phyloP scores from a whole-genome alignment of 306 rosid genomes.

The Mimosa pudica region DNA sequence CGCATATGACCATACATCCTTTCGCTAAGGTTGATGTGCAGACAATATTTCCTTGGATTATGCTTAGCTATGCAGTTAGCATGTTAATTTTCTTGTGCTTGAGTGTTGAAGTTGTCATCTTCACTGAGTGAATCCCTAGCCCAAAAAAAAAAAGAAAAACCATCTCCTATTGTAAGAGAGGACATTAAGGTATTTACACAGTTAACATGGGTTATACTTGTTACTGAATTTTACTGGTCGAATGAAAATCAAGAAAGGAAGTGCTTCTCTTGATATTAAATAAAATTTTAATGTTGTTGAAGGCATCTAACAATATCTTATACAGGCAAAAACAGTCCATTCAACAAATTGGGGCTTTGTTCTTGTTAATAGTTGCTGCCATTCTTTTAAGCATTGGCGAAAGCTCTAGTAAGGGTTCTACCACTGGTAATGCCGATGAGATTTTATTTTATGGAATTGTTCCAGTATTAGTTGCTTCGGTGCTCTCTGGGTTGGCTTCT shows the following conservation, averaged over 20 bases:
- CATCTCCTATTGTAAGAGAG: too few species aligned
- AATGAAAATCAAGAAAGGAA: slow-evolving; percentile 7
- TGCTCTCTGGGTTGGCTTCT: slow-evolving; percentile 96
- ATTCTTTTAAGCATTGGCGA: slow-evolving; percentile 91
- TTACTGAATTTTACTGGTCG: background rate
- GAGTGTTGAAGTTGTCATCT: too few species aligned
- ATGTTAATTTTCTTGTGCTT: too few species aligned
- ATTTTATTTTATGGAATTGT: slow-evolving; percentile 79
- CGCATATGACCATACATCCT: too few species aligned
- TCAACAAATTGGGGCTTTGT: slow-evolving; percentile 91
- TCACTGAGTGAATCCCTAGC: too few species aligned
- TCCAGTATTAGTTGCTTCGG: slow-evolving; percentile 88
- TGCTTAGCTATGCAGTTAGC: too few species aligned
- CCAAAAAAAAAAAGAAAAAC: too few species aligned
- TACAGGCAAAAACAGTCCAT: slow-evolving; percentile 90
- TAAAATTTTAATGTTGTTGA: slow-evolving; percentile 6
- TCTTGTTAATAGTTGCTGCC: slow-evolving; percentile 85
- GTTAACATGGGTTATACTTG: background rate
- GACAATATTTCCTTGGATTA: too few species aligned
- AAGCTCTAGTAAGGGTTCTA: slow-evolving; percentile 78
- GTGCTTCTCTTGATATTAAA: slow-evolving; percentile 11
- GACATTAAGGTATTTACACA: too few species aligned
- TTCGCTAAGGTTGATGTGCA: too few species aligned
- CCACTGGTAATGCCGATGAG: slow-evolving; percentile 61
- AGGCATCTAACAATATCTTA: slow-evolving; percentile 37